phyloP scores from a whole-genome alignment of 345 rosid species.

The Gossypium rotundifolium region DNA sequence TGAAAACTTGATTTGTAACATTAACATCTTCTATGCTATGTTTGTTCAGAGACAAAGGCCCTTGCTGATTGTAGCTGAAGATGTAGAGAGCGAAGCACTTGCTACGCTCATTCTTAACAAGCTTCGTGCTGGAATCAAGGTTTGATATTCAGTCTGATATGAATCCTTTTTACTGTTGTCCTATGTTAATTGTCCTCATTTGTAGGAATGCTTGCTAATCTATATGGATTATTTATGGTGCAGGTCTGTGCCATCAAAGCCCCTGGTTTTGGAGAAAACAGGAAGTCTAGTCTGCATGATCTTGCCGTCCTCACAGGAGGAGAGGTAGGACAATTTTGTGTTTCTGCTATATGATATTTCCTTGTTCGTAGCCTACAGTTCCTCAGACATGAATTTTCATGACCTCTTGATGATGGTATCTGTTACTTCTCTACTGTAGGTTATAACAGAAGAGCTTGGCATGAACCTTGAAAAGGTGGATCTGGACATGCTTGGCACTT shows the following conservation, averaged over 20 bases:
- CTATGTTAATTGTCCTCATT: background rate
- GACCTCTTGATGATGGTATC: background rate
- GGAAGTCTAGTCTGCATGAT: constrained; percentile 80
- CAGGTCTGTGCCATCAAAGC: constrained; percentile 96
- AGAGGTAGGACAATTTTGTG: constrained; percentile 35
- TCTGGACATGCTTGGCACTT: constrained; percentile 72
- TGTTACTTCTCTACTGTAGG: constrained; percentile 29
- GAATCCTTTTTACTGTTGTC: background rate
- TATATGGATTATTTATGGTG: constrained; percentile 1
- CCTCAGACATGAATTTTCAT: background rate
- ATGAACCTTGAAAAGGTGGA: constrained; percentile 91
- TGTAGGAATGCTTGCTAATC: background rate
- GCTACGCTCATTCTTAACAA: constrained; percentile 85
- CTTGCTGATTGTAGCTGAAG: constrained; percentile 81
- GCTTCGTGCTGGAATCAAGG: constrained; percentile 96
- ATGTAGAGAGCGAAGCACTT: constrained; percentile 88
- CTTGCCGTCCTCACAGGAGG: constrained; percentile 90
- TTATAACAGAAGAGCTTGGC: constrained; percentile 94
- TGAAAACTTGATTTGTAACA: background rate
- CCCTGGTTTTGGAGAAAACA: constrained; percentile 95
- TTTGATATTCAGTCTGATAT: constrained; percentile 16
- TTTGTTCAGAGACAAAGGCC: constrained; percentile 83
- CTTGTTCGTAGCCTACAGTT: background rate
- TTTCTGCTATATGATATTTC: background rate
- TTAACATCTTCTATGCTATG: background rate